Base-by-base conservation (phyloP, 2,329 filamentous ascomycete species). In the Penicillium hordei region DNA sequence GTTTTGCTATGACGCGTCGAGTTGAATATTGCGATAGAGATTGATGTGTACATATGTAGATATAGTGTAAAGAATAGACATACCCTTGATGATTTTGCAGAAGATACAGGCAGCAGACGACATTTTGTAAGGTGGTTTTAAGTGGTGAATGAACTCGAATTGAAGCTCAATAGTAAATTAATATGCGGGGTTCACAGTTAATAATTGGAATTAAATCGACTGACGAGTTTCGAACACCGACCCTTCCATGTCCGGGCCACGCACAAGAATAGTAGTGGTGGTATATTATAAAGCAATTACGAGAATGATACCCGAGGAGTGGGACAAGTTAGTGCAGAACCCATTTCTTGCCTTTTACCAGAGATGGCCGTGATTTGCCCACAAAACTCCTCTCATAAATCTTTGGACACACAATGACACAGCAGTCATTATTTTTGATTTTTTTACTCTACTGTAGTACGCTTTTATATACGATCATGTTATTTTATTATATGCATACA, bases 11-110 rank as follows among this genome's bases (percentile, higher is more conserved):
- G 45, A 59, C 27, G 34, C 53, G 36, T 33, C 10, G 29, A 33
- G 4, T 21, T n/a, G 19, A 17, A 34, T 17, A 33, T 15, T 23
- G 25, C 21, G 15, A 44, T 23, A 34, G n/a, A 34, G 8, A n/a
- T 33, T 15, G 12, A 33, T 17, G 12, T 13, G 7, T 36, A 27
- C 29, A n/a, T n/a, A 23, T 31, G 15, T 33, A 15, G 31, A 34
- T 17, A 15, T 21, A 8, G 3, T 46, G 8, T 36, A 21, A 15
- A n/a, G 1, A 17, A n/a, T 34, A 29, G 6, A 56, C 68, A 52
- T 76, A 85, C 93, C 93, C 84, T 96, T 95, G 81, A 99, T 89
- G 74, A 99, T 97, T 77, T 91, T 96, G 84, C 94, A 99, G 81
- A 99, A 99, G 72, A 97, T 91, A 75, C 94, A 99, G 62, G 88